Evolutionary conservation across 2,329 filamentous ascomycete genomes (phyloP), one percentile per base, ranked within the genome.

Genomic region (Paramyrothecium roridum): DNA sequence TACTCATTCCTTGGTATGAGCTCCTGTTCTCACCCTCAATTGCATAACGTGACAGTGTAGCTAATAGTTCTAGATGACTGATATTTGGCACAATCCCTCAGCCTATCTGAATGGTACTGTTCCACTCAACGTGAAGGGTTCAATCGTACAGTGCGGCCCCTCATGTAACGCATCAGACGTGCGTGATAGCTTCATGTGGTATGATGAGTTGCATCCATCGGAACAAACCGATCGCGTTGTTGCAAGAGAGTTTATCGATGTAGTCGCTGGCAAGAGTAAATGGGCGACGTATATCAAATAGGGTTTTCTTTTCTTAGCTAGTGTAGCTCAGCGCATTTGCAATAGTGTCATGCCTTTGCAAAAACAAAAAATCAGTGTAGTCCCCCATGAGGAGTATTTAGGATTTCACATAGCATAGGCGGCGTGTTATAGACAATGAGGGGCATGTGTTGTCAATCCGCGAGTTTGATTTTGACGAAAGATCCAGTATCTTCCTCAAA

Each of bases 131-230:
- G 49, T 51, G 2, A 51, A 26, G 30, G 30, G 23, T 1, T 51
- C 49, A 12, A 33, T 51, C 21, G 23, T 51, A 19, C 49, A 51
- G 40, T 51, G 49, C 19, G 49, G 49, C 19, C 26, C 49, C 2
- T 12, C 49, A 2, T 51, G 49, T 30, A 22, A 51, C 21, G 23
- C 20, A 3, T 30, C 33, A 16, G n/a, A 11, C 37, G 20, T 51
- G 8, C 49, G 49, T 10, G 49, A 51, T 21, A 51, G 49, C n/a
- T 51, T 51, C 49, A 51, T 51, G 49, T 51, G 49, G 49, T 51
- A 51, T n/a, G 49, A 51, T 20, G 49, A 51, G 49, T 22, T 51
- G 30, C 49, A 51, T 17, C 49, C 49, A 17, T 51, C 49, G n/a
- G 49, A 51, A 21, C 49, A 51, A 16, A 51, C 49, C 13, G 49